phyloP scores from a whole-genome alignment of 192 early-diverging fungal genomes.

The Backusella tuberculispora region DNA sequence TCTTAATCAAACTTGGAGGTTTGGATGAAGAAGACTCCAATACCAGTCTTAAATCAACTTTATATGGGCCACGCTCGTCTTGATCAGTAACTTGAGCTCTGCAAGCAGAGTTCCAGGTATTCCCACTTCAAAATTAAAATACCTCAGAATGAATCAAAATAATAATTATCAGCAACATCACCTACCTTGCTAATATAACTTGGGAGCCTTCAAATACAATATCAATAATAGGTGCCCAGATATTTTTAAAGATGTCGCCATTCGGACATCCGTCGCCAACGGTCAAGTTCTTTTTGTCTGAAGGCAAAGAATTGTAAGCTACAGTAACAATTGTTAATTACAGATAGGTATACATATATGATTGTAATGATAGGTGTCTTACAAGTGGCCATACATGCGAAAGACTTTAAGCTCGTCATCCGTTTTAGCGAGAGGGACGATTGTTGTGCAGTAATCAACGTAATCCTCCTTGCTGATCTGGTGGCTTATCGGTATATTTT shows the following conservation, averaged over 20 bases:
- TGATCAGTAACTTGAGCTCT: neutral
- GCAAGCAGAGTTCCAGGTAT: neutral
- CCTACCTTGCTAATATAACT: neutral
- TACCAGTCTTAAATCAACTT: conserved; percentile 1
- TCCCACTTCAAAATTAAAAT: conserved; percentile 14
- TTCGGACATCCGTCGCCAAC: neutral
- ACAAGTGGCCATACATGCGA: neutral
- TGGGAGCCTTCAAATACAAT: neutral
- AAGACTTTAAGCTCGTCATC: neutral
- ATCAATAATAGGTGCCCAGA: conserved; percentile 2
- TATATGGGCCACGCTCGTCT: neutral
- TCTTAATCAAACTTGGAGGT: neutral
- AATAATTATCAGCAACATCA: neutral
- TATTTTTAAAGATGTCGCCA: neutral
- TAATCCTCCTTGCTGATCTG: neutral
- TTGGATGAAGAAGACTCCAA: neutral
- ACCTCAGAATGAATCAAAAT: conserved; percentile 5
- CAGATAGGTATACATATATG: neutral
- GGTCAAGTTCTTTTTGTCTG: neutral
- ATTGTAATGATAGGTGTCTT: neutral
- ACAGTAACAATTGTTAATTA: conserved; percentile 2
- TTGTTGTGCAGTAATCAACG: neutral
- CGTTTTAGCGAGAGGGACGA: neutral
- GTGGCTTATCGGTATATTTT: neutral
- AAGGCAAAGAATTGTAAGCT: neutral